Base-by-base conservation (phyloP, 805 yeast genomes). In the Yarrowia yakushimensis region DNA sequence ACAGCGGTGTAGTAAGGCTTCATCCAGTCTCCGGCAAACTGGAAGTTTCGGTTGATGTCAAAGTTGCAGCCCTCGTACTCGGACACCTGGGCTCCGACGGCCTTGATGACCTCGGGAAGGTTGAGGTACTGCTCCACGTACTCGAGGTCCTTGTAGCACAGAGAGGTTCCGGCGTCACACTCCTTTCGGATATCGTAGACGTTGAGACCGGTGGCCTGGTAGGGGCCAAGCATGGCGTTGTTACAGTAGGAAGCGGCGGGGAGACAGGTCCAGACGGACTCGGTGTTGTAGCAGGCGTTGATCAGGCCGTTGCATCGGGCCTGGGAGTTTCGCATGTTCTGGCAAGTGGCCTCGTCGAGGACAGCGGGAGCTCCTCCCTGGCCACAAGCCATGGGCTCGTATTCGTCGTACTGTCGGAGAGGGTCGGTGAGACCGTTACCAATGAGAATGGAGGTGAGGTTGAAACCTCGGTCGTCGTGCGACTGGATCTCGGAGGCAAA, bases 401-500 rank as follows among this genome's bases (percentile, higher is more conserved):
- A 88, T 75, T 86, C 85, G 67, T 85, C 84, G 70, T 88, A 85
- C 79, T 91, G 97, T 61, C 82, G 79, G 64, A 87, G 79, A 12
- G 96, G 87, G 72, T 93, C 97, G 39, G 97, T 90, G 70, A 92
- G 83, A 63, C 97, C 98, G 74, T 92, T 92, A 66, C 98, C 98
- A 71, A 92, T 92, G 72, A 92, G 73, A 28, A 91, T 88, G 8
- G 97, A 88, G 22, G 88, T 77, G 69, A 91, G 79, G 72, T 91
- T 83, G 73, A 87, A 86, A 25, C 81, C 75, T 64, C 87, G 78
- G 70, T 82, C 97, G 83, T 23, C 91, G 60, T 68, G 71, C 25
- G 67, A 64, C 74, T 77, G 64, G 64, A 84, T 82, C 69, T 83
- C 85, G 52, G 79, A 77, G 48, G 86, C 87, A 68, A 84, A 88